Conservation (phyloP, 768 basidiomycete genomes). For the Boletus sp. region DNA sequence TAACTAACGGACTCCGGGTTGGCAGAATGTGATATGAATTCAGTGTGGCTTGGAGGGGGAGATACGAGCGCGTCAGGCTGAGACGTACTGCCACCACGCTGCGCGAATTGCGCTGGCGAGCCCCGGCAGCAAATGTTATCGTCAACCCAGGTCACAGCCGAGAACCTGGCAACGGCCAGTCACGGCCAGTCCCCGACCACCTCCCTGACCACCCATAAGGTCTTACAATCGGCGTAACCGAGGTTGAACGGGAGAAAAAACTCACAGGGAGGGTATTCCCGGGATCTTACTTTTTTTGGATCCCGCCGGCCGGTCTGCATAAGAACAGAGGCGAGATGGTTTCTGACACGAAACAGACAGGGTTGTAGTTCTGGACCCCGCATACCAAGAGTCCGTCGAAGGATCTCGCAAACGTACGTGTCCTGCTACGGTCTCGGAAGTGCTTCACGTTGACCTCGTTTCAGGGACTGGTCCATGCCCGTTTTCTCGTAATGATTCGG, state of each 20-base stretch:
- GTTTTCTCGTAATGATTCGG: constrained; percentile 36
- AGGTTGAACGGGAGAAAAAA: background rate
- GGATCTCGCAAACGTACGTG: constrained; percentile 9
- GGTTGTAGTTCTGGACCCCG: constrained; percentile 1
- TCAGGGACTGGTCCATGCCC: constrained; percentile 25
- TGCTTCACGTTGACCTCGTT: constrained; percentile 23
- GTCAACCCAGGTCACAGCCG: background rate
- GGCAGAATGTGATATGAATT: background rate
- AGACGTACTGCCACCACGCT: background rate
- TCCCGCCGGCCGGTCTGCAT: background rate
- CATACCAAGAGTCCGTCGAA: constrained; percentile 10
- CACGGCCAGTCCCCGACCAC: background rate
- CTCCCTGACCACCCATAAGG: background rate
- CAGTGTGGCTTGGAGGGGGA: background rate
- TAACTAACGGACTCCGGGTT: background rate
- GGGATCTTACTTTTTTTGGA: constrained; percentile 5
- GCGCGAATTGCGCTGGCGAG: background rate
- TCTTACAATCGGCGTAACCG: background rate
- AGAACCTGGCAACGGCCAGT: background rate
- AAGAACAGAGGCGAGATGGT: background rate
- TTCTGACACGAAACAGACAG: constrained; percentile 7
- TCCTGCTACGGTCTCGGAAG: constrained; percentile 5
- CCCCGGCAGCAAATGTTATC: background rate
- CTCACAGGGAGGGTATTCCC: background rate
- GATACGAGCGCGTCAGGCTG: background rate